Evolutionary conservation across 345 rosid species (phyloP).

Genomic region (Syzygium aqueum): DNA sequence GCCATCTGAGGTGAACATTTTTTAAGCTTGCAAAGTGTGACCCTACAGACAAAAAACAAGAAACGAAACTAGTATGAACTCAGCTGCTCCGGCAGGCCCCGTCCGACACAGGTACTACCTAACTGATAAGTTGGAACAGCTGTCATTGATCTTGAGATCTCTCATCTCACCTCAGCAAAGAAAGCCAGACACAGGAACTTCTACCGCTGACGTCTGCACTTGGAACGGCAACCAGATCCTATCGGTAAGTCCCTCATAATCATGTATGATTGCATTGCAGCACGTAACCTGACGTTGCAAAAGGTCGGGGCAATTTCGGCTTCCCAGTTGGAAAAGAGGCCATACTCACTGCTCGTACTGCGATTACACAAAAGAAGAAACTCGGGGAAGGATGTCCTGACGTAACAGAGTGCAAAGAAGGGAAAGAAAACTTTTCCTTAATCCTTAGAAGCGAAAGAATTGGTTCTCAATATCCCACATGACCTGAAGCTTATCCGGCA

Average conservation of each 20-base stretch:
- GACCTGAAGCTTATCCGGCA: background rate
- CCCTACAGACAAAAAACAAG: background rate
- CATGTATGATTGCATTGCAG: background rate
- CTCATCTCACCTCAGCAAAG: background rate
- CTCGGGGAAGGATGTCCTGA: background rate
- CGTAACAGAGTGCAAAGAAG: background rate
- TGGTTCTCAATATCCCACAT: background rate
- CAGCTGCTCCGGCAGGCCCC: background rate
- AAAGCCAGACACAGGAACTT: background rate
- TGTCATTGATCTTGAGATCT: background rate
- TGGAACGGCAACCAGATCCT: background rate
- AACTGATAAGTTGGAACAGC: background rate
- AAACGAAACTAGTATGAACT: background rate
- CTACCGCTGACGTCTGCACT: background rate
- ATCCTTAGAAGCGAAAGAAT: background rate
- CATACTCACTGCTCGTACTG: too few species aligned
- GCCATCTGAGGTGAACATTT: background rate
- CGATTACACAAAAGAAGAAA: background rate
- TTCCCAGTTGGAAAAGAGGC: background rate
- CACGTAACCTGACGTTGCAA: background rate
- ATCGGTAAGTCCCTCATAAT: background rate
- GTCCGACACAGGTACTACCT: background rate
- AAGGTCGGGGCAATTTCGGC: background rate
- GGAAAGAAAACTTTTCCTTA: background rate
- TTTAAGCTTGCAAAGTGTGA: background rate